Evolutionary conservation across 371 early-diverging fungal species (phyloP).

Genomic region (Syncephalastrum monosporum): DNA sequence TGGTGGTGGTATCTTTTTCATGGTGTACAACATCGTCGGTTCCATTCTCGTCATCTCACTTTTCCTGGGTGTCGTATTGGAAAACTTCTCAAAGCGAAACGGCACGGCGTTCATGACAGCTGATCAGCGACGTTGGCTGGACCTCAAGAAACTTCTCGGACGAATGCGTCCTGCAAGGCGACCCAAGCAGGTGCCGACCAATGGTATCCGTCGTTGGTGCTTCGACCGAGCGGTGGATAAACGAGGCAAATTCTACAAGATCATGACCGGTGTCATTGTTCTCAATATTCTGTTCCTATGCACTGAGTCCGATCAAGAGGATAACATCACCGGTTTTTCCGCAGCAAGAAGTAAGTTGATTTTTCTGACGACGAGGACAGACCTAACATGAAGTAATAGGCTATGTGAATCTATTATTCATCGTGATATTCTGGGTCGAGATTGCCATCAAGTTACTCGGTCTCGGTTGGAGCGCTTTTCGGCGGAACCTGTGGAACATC

Average conservation of each 20-base stretch:
- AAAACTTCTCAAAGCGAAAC: conserved; percentile 62
- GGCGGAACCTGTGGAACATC: conserved; percentile 63
- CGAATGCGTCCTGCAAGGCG: conserved; percentile 60
- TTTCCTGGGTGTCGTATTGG: conserved; percentile 71
- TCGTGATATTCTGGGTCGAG: conserved; percentile 53
- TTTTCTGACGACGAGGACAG: not conserved
- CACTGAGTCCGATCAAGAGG: conserved; percentile 42
- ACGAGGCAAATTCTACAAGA: conserved; percentile 49
- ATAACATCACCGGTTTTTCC: conserved; percentile 23
- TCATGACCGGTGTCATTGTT: conserved; percentile 48
- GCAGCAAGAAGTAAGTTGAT: conserved; percentile 27
- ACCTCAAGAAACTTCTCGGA: conserved; percentile 63
- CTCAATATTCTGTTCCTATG: conserved; percentile 56
- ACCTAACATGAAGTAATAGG: conserved; percentile 19
- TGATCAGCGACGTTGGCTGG: conserved; percentile 72
- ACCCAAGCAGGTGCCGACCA: conserved; percentile 37
- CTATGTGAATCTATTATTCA: conserved; percentile 46
- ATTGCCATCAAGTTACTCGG: conserved; percentile 52
- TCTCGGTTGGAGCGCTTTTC: conserved; percentile 58
- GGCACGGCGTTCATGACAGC: conserved; percentile 66
- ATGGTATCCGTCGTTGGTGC: conserved; percentile 41
- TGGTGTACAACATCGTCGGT: conserved; percentile 64
- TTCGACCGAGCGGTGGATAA: conserved; percentile 52
- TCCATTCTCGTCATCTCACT: conserved; percentile 64
- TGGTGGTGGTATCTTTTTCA: conserved; percentile 60